phyloP scores from a whole-genome alignment of 192 early-diverging fungal species.

The Gonapodya prolifera region DNA sequence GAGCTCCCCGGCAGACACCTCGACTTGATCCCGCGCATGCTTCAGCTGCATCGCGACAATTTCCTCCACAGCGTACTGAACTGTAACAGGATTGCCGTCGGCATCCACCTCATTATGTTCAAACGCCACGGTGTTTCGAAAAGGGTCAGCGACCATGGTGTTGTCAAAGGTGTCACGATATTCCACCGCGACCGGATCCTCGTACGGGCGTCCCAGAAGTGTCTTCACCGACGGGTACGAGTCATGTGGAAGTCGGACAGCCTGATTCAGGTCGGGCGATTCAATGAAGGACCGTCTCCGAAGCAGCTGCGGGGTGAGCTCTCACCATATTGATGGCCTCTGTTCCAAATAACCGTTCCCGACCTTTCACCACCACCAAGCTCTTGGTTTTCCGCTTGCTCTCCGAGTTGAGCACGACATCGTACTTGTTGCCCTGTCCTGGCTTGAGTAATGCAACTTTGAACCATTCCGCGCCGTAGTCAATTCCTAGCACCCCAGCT shows the following conservation, averaged over 20 bases:
- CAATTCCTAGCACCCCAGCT: conserved; percentile 71
- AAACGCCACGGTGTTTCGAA: conserved; percentile 58
- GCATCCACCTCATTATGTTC: conserved; percentile 30
- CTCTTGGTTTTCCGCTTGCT: conserved; percentile 89
- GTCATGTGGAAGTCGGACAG: conserved; percentile 63
- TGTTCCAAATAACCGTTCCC: conserved; percentile 76
- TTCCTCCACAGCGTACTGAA: conserved; percentile 62
- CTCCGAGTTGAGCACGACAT: conserved; percentile 91
- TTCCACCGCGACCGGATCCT: conserved; percentile 49
- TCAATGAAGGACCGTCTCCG: neutral
- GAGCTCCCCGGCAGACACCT: conserved; percentile 52
- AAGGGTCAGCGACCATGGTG: conserved; percentile 56
- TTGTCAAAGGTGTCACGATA: conserved; percentile 69
- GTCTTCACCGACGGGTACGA: conserved; percentile 76
- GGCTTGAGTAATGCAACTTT: conserved; percentile 88
- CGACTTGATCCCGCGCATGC: conserved; percentile 75
- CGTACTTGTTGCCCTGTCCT: conserved; percentile 56
- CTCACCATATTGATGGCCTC: conserved; percentile 66
- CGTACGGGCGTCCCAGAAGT: conserved; percentile 63
- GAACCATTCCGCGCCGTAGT: conserved; percentile 97
- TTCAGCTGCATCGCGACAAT: conserved; percentile 88
- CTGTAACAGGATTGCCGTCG: neutral
- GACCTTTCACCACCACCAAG: conserved; percentile 55
- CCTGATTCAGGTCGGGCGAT: conserved; percentile 27
- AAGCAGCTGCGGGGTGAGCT: neutral